Base-by-base conservation (phyloP, 1,284 basidiomycete species). In the Fistulinella staudtii region DNA sequence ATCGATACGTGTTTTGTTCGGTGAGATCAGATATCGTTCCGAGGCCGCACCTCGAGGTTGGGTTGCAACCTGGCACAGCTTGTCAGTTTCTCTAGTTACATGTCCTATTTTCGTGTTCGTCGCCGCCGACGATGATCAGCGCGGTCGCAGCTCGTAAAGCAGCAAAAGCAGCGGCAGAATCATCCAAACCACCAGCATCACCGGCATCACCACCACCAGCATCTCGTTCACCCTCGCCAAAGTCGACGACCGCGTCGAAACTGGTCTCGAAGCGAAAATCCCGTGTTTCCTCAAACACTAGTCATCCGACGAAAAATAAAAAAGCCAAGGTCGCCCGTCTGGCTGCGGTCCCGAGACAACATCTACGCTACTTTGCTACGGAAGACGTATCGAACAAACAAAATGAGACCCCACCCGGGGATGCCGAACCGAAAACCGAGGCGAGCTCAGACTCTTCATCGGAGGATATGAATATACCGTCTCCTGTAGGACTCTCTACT, bases 341-440 rank as follows among this genome's bases (percentile, higher is more conserved):
- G 2, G 5, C 20, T n/a, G 55, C 48, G 43, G 51, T 53, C 13
- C 24, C 41, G 17, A 35, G 35, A 20, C 31, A 39, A 36, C 45
- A 41, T 28, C 53, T 46, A 24, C 58, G 69, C 39, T 72, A 73
- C 50, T 74, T 74, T 53, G 51, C 57, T 13, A 45, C 64, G 28
- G 43, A 40, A 18, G 66, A 72, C 43, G 50, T 49, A 18, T 69
- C 72, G 45, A 55, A 60, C 14, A 36, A 43, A 53, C 4, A 67
- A 70, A 46, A 64, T 67, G 17, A 69, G 72, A 46, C 44, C 70
- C 1, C 24, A 5, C 17, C 31, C 14, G 24, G 71, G 73, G 22
- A 43, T 21, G 0, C 31, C 14, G 21, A 21, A 10, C 3, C 35
- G 10, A 51, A 64, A 13, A 54, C 74, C 14, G 67, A 65, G 7